phyloP scores from a whole-genome alignment of 2,329 filamentous ascomycete genomes.

The Aspergillus cejpii region DNA sequence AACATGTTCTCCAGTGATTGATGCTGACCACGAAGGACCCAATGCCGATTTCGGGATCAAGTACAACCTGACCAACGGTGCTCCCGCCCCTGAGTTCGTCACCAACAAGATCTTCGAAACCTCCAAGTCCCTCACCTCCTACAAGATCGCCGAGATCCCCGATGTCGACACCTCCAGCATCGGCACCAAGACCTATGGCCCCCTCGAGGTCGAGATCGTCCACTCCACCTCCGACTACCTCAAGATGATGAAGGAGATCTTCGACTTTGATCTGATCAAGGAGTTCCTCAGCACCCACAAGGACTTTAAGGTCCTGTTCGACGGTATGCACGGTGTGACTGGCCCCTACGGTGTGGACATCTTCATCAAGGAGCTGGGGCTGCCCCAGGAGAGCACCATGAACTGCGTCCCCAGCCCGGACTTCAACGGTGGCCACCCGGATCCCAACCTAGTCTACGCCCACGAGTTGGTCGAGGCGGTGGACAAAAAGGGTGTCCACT shows the following conservation, averaged over 20 bases:
- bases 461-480: slow-evolving; percentile 91
- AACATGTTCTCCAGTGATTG: no score
- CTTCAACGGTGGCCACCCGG: slow-evolving; percentile 94
- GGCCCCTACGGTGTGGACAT: slow-evolving; percentile 92
- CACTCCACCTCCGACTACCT: slow-evolving; percentile 90
- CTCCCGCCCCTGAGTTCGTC: slow-evolving; percentile 88
- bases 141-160: slow-evolving; percentile 84
- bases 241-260: slow-evolving; percentile 95
- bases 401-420: slow-evolving; percentile 90
- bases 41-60: slow-evolving; percentile 98
- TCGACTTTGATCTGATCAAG: slow-evolving; percentile 94
- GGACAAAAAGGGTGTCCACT: slow-evolving; percentile 84
- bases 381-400: slow-evolving; percentile 69
- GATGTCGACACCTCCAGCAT: slow-evolving; percentile 78
- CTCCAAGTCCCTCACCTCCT: slow-evolving; percentile 81
- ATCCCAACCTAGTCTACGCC: slow-evolving; percentile 95
- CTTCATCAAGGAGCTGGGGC: slow-evolving; percentile 86
- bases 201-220: slow-evolving; percentile 88
- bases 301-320: slow-evolving; percentile 95
- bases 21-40: slow-evolving; percentile 69
- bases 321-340: slow-evolving; percentile 89
- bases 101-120: slow-evolving; percentile 97
- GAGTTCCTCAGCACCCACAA: slow-evolving; percentile 79
- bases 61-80: slow-evolving; percentile 96
- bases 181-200: slow-evolving; percentile 75